A percentile compares a stretch with the other conserved stretches of the same genome.
phyloP scores from a whole-genome alignment of 805 yeast genomes.

The Kazachstania martiniae region DNA sequence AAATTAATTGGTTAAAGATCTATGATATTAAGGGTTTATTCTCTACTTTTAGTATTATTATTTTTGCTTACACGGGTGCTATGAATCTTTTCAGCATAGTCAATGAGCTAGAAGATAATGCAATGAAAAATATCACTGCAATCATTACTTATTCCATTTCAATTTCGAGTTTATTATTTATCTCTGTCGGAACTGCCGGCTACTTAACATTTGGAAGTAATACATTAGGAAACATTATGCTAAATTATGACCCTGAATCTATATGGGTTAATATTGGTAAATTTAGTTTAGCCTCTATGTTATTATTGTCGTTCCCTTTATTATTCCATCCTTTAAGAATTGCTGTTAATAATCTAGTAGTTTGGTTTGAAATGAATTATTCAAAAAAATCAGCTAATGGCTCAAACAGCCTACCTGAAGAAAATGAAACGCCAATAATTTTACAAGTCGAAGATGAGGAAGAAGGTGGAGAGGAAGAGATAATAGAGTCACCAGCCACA shows the following conservation, averaged over 20 bases:
- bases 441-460: constrained; percentile 7
- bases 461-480: constrained; percentile 5
- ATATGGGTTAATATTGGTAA: constrained; percentile 43
- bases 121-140: constrained; percentile 35
- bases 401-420: no score
- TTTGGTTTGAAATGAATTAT: constrained; percentile 31
- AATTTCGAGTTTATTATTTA: constrained; percentile 46
- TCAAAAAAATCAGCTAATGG: background rate
- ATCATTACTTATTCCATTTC: constrained; percentile 40
- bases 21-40: constrained; percentile 36
- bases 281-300: constrained; percentile 57
- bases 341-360: constrained; percentile 54
- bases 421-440: constrained; percentile 7
- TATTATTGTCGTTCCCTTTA: constrained; percentile 63
- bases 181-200: constrained; percentile 56
- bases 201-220: constrained; percentile 63
- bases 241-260: constrained; percentile 50
- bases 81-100: constrained; percentile 72
- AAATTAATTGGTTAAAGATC: constrained; percentile 32
- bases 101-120: constrained; percentile 51
- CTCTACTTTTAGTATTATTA: constrained; percentile 61
- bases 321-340: constrained; percentile 76
- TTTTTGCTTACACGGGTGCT: constrained; percentile 74
- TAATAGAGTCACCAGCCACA: constrained; percentile 1
- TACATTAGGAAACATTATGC: constrained; percentile 55